Evolutionary conservation across 306 rosid genomes (phyloP), one percentile per base, ranked within the genome.

Genomic region (Phaseolus lunatus): DNA sequence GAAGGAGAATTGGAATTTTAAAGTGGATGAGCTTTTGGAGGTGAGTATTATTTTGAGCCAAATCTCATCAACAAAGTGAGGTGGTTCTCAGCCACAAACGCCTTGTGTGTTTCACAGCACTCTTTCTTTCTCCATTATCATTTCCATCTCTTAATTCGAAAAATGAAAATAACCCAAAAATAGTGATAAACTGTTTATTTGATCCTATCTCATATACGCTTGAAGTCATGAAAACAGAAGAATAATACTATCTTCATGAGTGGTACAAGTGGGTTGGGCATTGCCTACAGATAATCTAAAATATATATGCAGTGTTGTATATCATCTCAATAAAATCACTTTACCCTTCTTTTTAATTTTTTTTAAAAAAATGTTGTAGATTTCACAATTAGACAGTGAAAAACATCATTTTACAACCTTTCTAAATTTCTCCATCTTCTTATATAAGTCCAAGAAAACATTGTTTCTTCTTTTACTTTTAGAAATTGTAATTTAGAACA

Each of bases 21-120:
- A 78, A 86, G 88, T 88, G 96, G 93, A 90, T 90, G 90, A 89
- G 91, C 88, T 80, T 84, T 89, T 81, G 87, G 89, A 89, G 94
- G 94, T 87, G 87, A 82, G 91, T 2, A 89, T 76, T 89, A 83
- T 81, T 83, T 85, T 85, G 85, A 82, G 24, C 88, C 82, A 86
- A 84, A 89, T 87, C 94, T 70, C 81, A 89, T 89, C 88, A 84
- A 83, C 77, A 53, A 70, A 80, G 78, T 58, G 72, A 76, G 75
- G 70, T 72, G 68, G 7, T 47, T 76, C 78, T 85, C 89, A 82
- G 85, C 94, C 94, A 89, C 94, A 89, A 59, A 87, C 56, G 7
- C 82, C 78, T 39, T 87, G 88, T 87, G 93, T 87, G 91, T 84
- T 89, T 82, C 90, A 82, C 86, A 85, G 61, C 77, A 47, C 81